Base-by-base conservation (phyloP, 163 green algal genomes). In the Chlamydomonas reinhardtii region DNA sequence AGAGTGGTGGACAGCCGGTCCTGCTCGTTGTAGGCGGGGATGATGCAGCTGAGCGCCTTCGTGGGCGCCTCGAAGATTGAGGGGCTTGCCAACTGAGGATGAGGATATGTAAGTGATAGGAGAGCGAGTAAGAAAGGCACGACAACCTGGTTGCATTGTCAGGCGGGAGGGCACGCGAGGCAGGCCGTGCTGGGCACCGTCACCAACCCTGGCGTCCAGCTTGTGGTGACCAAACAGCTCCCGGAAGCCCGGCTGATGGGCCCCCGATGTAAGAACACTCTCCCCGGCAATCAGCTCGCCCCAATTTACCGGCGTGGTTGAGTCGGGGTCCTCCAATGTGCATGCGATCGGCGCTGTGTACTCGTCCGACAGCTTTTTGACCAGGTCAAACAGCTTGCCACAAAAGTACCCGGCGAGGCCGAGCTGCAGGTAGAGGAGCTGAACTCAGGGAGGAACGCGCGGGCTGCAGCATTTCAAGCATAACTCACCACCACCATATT, bases 1-100 rank as follows among this genome's bases (percentile, higher is more conserved):
- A 99, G 83, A 3, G 94, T 97, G 11, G 88, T 83, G 4, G 93
- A 88, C 56, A 99, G 90, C 2, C 97, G 89, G n/a, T 94, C 89
- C 90, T 97, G 91, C 89, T 99, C 97, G 82, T 99, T 99, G 90
- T 97, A 99, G 2, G 97, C 97, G 27, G 97, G 97, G 4, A 99
- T 91, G 0, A 99, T 90, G 15, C 99, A 88, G 0, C 94, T 96
- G 43, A 99, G 89, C 9, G 92, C 92, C 85, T 97, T 98, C 27
- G 91, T 95, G 6, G 95, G 75, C 25, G 94, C 82, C 35, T 81
- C 77, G 39, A 94, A 93, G 15, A 98, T 89, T 19, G 93, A 96
- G 2, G 95, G 93, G 25, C 37, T 73, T 1, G 70, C 71, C 11
- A 90, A 62, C 88, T 91, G 86, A 56, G 31, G 39, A 24, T 24